Evolutionary conservation across 2,329 filamentous ascomycete species (phyloP).

Genomic region (Fusarium multiceps): DNA sequence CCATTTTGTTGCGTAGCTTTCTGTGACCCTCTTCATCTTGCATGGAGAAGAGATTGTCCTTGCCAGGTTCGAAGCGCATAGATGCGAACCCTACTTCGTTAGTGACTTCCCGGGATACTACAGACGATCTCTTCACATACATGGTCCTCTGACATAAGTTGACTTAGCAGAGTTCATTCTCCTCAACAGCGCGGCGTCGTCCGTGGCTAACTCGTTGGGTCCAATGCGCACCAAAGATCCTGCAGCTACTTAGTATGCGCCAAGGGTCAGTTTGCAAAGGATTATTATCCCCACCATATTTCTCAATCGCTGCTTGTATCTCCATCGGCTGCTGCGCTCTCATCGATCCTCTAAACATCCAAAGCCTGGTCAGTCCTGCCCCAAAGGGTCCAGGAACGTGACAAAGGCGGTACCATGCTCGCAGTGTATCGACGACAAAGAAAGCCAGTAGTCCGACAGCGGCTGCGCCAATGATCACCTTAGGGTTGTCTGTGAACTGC

Average conservation of each 20-base stretch:
- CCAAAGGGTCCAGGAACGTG: constrained; percentile 51
- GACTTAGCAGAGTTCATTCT: constrained; percentile 60
- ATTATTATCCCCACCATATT: neutral
- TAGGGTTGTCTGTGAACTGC: neutral
- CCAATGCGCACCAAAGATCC: constrained; percentile 16
- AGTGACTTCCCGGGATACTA: rapidly evolving
- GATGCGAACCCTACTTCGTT: constrained; percentile 49
- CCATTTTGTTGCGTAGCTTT: constrained; percentile 60
- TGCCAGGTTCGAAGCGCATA: constrained; percentile 59
- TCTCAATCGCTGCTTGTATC: constrained; percentile 28
- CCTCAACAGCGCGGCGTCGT: constrained; percentile 42
- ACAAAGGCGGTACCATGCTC: constrained; percentile 48
- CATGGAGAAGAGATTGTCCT: constrained; percentile 65
- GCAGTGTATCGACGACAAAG: constrained; percentile 27
- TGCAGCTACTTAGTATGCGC: rapidly evolving
- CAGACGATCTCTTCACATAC: constrained; percentile 48
- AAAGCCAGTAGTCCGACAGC: neutral
- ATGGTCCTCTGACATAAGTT: constrained; percentile 58
- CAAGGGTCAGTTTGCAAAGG: no score
- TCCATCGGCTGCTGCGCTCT: constrained; percentile 42
- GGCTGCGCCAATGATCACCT: neutral
- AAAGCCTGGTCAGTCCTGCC: constrained; percentile 50
- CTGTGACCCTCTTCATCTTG: constrained; percentile 61
- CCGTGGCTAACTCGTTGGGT: constrained; percentile 15
- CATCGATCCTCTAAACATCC: constrained; percentile 47